These are phyloP conservation scores for Pistacia atlantica DNA, from an alignment of 345 rosid species.

Conservation along the genomic window DNA sequence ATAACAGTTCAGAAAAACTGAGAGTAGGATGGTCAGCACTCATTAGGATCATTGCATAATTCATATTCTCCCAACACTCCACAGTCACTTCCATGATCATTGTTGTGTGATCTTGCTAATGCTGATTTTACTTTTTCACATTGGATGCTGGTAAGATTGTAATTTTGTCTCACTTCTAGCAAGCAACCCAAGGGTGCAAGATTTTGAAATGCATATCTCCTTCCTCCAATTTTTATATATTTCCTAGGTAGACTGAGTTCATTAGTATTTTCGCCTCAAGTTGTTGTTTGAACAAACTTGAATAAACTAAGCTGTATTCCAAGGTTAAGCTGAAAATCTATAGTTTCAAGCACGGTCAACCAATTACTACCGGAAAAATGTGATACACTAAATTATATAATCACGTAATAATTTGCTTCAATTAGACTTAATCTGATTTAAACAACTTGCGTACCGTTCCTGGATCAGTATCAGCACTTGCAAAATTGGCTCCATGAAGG, in stretches of 20 bases:
- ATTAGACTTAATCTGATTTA: too few species aligned
- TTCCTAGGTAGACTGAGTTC: slow-evolving; percentile 5
- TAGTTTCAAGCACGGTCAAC: too few species aligned
- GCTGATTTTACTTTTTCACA: background rate
- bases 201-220: slow-evolving; percentile 25
- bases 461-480: too few species aligned
- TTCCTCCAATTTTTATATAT: slow-evolving; percentile 21
- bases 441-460: too few species aligned
- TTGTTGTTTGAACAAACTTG: too few species aligned
- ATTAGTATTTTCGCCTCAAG: too few species aligned
- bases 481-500: too few species aligned
- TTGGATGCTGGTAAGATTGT: background rate
- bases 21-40: background rate
- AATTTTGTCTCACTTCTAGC: background rate
- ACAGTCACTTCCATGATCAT: background rate
- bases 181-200: slow-evolving; percentile 17
- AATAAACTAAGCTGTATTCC: too few species aligned
- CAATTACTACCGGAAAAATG: too few species aligned
- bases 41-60: slow-evolving; percentile 14
- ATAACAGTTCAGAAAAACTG: background rate
- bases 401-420: too few species aligned
- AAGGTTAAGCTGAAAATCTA: too few species aligned
- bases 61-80: slow-evolving; percentile 1
- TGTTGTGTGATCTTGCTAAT: slow-evolving; percentile 1
- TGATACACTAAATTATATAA: too few species aligned